A percentile compares a stretch with the other conserved stretches of the same genome.
Evolutionary conservation across 2,329 filamentous ascomycete genomes (phyloP).

Genomic region (Neurospora sp.): DNA sequence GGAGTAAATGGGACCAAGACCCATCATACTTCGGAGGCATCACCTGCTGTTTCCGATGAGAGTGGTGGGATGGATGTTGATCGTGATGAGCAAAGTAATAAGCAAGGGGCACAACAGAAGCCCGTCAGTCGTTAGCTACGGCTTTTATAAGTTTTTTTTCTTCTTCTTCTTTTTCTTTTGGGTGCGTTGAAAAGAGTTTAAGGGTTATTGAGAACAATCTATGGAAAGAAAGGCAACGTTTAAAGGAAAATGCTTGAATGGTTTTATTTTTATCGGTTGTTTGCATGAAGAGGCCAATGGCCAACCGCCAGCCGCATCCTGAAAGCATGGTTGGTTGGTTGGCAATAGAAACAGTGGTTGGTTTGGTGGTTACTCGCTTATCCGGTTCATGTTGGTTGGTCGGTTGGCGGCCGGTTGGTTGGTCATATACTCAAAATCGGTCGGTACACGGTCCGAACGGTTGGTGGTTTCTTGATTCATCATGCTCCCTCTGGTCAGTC

Average conservation of each 20-base stretch:
- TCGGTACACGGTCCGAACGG: neutral
- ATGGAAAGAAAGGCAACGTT: neutral
- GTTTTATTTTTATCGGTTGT: neutral
- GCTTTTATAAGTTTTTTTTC: neutral
- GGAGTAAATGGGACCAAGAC: constrained; percentile 2
- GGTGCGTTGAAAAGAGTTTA: neutral
- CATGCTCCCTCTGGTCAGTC: neutral
- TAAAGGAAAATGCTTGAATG: neutral
- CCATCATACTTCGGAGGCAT: neutral
- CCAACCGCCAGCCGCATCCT: neutral
- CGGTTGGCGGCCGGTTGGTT: neutral
- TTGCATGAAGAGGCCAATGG: neutral
- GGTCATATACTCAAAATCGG: neutral
- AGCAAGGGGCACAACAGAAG: neutral
- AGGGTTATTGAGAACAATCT: neutral
- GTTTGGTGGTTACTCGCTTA: neutral
- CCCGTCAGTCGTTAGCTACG: neutral
- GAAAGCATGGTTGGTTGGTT: neutral
- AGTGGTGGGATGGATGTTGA: constrained; percentile 9
- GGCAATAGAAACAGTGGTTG: neutral
- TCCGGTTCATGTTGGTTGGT: neutral
- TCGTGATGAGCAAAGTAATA: neutral
- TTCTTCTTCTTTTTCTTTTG: neutral
- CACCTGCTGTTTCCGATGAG: neutral
- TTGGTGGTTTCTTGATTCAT: neutral